Base-by-base conservation (phyloP, 2,329 filamentous ascomycete genomes). In the Plectosphaerella plurivora region DNA sequence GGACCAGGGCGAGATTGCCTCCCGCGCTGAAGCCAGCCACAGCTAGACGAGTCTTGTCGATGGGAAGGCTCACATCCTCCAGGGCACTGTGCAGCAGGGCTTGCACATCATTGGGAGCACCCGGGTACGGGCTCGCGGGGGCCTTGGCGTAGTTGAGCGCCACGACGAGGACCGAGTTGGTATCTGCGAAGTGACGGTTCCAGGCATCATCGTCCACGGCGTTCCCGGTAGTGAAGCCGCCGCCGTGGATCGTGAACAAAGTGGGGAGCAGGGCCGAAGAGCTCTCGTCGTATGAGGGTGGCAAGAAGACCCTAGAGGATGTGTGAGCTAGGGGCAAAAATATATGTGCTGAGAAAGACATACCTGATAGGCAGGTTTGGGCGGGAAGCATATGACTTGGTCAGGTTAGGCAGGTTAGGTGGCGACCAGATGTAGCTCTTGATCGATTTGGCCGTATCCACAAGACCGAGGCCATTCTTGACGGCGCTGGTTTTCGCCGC, bases 11-110 rank as follows among this genome's bases (percentile, higher is more conserved):
- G 1, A 82, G 65, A 58, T 78, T 80, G 2, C 71, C 79, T 24
- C 79, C 78, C 0, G 78, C 77, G 35, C 74, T 77, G 63, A 76
- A 81, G 10, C 78, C 78, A 1, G 65, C 70, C 1, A 81, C 55
- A 0, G 70, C 69, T 5, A 79, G 66, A 20, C 64, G 63, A 3
- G 57, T 50, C 8, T 60, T 57, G 61, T 81, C 75, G 55, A 81
- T 69, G 3, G 75, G 75, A 1, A 82, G 68, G 1, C 63, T 59
- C 1, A 59, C 25, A 61, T 81, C 76, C 7, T 63, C 60, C 10
- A 80, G 66, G 11, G 75, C 63, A 10, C 70, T 70, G 18, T 64
- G 55, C 52, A 69, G 65, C 18, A 78, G 65, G 1, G 72, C 72
- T 22, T 70, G 73, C 20, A 79, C 54, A 57, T 82, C 78, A 55